Evolutionary conservation across 2,329 filamentous ascomycete species (phyloP).

Genomic region (Colletotrichum kahawae): DNA sequence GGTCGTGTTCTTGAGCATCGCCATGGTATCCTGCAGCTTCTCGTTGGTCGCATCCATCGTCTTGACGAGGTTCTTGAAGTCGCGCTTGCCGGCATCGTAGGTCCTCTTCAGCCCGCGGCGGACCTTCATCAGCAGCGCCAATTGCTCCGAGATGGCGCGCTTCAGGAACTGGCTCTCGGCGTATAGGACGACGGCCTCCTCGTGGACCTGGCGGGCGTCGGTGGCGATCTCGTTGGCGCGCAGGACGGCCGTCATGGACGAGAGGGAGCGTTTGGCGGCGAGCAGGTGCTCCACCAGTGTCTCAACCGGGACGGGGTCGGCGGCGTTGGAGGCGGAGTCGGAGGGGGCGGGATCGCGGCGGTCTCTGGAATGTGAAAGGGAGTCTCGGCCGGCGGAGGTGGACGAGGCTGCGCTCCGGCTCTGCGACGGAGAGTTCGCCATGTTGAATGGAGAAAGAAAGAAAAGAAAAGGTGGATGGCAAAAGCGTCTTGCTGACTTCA

Average conservation of each 20-base stretch:
- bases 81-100: conserved; percentile 62
- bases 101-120: conserved; percentile 57
- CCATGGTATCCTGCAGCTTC: conserved; percentile 70
- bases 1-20: conserved; percentile 64
- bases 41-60: conserved; percentile 71
- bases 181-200: conserved; percentile 77
- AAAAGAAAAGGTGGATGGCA: not conserved
- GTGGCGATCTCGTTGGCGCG: conserved; percentile 87
- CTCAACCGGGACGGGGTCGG: conserved; percentile 63
- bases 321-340: conserved; percentile 28
- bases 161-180: conserved; percentile 73
- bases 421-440: conserved; percentile 19
- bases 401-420: conserved; percentile 23
- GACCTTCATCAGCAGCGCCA: conserved; percentile 55
- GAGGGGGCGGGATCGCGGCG: conserved; percentile 29
- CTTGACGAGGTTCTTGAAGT: conserved; percentile 66
- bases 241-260: conserved; percentile 81
- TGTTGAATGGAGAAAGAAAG: conserved; percentile 13
- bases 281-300: conserved; percentile 84
- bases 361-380: conserved; percentile 19
- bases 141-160: conserved; percentile 63
- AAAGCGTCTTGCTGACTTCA: not conserved
- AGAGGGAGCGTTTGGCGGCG: conserved; percentile 84
- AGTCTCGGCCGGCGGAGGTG: conserved; percentile 19
- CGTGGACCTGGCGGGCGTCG: conserved; percentile 74